phyloP scores from a whole-genome alignment of 2,329 filamentous ascomycete species.

The Pseudogymnoascus sp. region DNA sequence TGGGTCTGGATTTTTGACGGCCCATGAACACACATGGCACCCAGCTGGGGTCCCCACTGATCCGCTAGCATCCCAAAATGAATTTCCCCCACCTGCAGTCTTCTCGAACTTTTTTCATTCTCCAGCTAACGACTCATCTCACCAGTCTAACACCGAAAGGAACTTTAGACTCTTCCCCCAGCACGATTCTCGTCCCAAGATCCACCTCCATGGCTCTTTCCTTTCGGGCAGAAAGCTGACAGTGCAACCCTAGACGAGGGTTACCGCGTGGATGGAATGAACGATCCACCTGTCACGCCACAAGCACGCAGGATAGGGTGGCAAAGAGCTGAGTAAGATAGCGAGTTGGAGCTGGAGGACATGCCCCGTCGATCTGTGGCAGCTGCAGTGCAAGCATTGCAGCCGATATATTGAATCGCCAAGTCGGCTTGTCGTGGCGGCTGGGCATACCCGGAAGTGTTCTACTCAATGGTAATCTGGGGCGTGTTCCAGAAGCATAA shows the following conservation, averaged over 20 bases:
- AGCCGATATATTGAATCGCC: background rate
- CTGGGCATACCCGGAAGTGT: background rate
- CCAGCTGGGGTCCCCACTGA: background rate
- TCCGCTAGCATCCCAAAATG: background rate
- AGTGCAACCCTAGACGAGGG: background rate
- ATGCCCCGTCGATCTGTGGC: background rate
- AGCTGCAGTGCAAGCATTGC: background rate
- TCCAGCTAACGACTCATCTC: conserved; percentile 1
- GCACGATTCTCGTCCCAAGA: background rate
- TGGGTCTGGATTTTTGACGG: too few species aligned
- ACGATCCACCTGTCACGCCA: background rate
- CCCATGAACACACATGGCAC: too few species aligned
- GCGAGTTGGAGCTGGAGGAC: background rate
- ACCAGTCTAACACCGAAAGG: background rate
- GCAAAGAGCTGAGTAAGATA: background rate
- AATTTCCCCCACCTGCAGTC: background rate
- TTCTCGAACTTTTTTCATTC: background rate
- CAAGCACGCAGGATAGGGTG: background rate
- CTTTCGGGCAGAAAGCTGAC: background rate
- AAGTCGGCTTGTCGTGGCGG: background rate
- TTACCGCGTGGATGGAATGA: background rate
- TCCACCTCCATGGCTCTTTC: background rate
- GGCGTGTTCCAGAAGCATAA: background rate
- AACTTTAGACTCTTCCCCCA: background rate
- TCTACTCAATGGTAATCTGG: background rate